phyloP scores from a whole-genome alignment of 768 basidiomycete species.

The Lactarius sanguifluus region DNA sequence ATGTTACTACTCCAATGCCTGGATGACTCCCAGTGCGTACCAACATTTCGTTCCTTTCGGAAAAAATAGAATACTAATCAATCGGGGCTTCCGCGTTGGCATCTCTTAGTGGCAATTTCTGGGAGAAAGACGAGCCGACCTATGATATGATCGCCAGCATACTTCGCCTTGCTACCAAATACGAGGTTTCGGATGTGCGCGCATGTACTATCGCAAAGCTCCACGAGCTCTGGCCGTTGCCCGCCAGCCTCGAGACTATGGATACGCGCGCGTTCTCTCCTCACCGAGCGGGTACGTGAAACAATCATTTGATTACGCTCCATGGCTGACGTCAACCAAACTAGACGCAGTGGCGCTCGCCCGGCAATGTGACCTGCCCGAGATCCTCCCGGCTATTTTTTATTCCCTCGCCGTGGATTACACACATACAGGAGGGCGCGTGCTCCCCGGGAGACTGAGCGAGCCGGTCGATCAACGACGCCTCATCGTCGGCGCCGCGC shows the following conservation, averaged over 20 bases:
- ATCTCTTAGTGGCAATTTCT: slow-evolving; percentile 32
- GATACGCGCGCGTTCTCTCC: slow-evolving; percentile 33
- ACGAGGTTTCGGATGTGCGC: slow-evolving; percentile 37
- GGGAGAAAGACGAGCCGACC: slow-evolving; percentile 26
- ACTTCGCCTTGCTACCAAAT: slow-evolving; percentile 40
- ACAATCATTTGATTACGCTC: not conserved
- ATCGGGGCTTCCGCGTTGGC: not conserved
- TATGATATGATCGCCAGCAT: slow-evolving; percentile 35
- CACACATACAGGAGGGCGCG: not conserved
- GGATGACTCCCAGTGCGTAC: slow-evolving; percentile 38
- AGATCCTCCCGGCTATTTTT: slow-evolving; percentile 43
- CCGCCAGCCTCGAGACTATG: slow-evolving; percentile 33
- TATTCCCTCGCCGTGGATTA: slow-evolving; percentile 39
- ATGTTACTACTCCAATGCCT: slow-evolving; percentile 36
- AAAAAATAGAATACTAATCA: not conserved
- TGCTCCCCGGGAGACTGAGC: not conserved
- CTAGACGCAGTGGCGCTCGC: slow-evolving; percentile 40
- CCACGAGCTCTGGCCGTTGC: slow-evolving; percentile 36
- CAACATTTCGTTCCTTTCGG: not conserved
- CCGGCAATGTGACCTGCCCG: slow-evolving; percentile 38
- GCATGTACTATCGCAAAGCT: slow-evolving; percentile 33
- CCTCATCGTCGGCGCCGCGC: slow-evolving; percentile 3
- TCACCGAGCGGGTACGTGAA: slow-evolving; percentile 36
- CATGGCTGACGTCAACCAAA: slow-evolving; percentile 11
- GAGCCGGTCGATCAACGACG: slow-evolving; percentile 1